Evolutionary conservation across 2,329 filamentous ascomycete species (phyloP), one percentile per base, ranked within the genome.

Genomic region (Venturia pyrina): DNA sequence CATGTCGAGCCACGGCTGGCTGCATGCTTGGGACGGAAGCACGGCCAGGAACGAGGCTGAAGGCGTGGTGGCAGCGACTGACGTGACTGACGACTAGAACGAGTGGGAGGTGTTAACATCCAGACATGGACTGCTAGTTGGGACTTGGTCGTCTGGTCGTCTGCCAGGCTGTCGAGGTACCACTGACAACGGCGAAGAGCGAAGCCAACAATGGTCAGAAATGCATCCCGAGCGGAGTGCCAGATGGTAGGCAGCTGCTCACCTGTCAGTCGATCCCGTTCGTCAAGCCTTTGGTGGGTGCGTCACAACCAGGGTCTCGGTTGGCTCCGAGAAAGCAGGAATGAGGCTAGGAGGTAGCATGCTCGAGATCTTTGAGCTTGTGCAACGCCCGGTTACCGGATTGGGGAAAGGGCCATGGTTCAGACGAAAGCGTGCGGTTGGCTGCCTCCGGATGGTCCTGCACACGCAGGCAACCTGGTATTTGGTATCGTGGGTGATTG

Each of bases 41-140:
- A 37, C 53, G 53, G 53, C 53, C 32, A 59, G 53, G 53, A 59
- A 59, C 53, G 28, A 59, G 53, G 53, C 53, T 59, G 53, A 57
- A 57, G 50, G 50, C 50, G 50, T 57, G 50, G 50, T 19, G 6
- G 50, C 32, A 57, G 50, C 34, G 50, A 34, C 28, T 40, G 37
- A 40, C 6, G 37, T 40, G 37, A 40, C 37, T 19, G 28, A 19
- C 17, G 1, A 15, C 28, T 37, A 56, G 53, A 59, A 34, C 32
- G 28, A 21, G 53, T 11, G 53, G n/a, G 53, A 21, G 32, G 1
- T 37, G 5, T 1, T 15, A n/a, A 37, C 50, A 24, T 57, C 50
- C 10, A 57, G 50, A 3, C 28, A 37, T 34, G 50, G 32, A 21
- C 24, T 57, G 13, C 50, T 57, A 57, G 24, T 7, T 17, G n/a